Evolutionary conservation across 805 yeast genomes (phyloP).

Genomic region (Kluyveromyces aestuarii): DNA sequence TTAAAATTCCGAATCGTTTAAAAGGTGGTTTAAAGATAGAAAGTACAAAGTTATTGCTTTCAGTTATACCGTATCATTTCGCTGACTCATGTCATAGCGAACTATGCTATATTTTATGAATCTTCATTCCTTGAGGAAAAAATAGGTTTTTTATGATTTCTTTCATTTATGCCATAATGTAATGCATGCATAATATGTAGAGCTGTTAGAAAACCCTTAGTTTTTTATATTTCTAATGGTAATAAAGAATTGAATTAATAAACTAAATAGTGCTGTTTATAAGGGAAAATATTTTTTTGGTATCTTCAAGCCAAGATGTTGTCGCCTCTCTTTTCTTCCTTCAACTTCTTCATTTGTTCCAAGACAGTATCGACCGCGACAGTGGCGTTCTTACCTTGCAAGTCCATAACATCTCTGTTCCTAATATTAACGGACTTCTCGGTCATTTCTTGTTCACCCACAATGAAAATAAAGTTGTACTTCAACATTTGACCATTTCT

Average conservation of each 20-base stretch:
- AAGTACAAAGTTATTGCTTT: no score
- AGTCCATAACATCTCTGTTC: conserved; percentile 88
- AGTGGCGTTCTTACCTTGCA: conserved; percentile 88
- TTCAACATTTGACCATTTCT: conserved; percentile 92
- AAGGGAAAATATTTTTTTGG: not conserved
- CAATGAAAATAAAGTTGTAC: conserved; percentile 93
- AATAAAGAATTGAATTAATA: not conserved
- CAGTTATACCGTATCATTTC: no score
- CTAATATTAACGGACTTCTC: conserved; percentile 83
- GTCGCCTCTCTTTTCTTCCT: conserved; percentile 66
- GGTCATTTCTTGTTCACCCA: conserved; percentile 88
- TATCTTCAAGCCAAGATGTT: conserved; percentile 34
- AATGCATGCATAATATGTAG: no score
- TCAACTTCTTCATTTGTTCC: conserved; percentile 55
- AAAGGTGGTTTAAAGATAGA: no score
- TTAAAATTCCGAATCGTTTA: not conserved
- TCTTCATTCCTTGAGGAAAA: not conserved
- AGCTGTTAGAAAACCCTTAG: no score
- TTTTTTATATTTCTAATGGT: not conserved
- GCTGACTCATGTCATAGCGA: not conserved
- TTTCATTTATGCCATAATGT: not conserved
- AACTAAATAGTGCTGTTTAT: not conserved
- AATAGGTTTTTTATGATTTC: not conserved
- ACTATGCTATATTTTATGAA: not conserved
- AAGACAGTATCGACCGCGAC: conserved; percentile 65